Evolutionary conservation across 192 early-diverging fungal genomes (phyloP), one percentile per base, ranked within the genome.

Genomic region (Helicostylum pulchrum): DNA sequence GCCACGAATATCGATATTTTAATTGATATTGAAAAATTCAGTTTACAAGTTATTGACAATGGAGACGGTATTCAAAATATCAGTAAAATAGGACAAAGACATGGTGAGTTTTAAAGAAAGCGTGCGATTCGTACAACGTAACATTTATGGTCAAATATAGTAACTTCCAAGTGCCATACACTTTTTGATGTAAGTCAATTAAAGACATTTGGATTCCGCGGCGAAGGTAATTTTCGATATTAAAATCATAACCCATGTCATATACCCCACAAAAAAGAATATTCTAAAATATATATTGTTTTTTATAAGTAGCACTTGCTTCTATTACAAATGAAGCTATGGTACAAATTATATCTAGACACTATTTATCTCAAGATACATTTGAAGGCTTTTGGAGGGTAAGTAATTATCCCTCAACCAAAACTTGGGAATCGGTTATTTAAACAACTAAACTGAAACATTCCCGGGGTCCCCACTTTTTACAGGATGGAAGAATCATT

Each of bases 121-220:
- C n/a, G 36, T 26, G 30, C 30, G 30, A 31, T 32, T 32, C n/a
- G n/a, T 1, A 7, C n/a, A n/a, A 30, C 8, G 31, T 61, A 9
- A 11, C n/a, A 0, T 36, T 31, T 15, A n/a, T 3, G 11, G 23
- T 51, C 56, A 39, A 23, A 11, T 14, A 4, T 44, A 87, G 83
- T 72, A 2, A 87, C 87, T 0, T 90, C 88, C 20, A 90, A 87
- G 62, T 74, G 68, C 39, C 73, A 73, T 11, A 69, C 74, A 0
- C 47, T 80, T 0, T 45, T 58, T 17, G 81, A 83, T 61, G 64
- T 85, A 0, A 26, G 69, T 21, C 23, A 64, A 3, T 57, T 75
- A 8, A 64, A 46, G 7, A 82, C 84, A 7, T 87, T 81, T 75
- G 88, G 88, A 7, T 90, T 87, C 47, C 78, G 88, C 6, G 88